Evolutionary conservation across 2,329 filamentous ascomycete genomes (phyloP).

Genomic region (Zymoseptoria ardabiliae): DNA sequence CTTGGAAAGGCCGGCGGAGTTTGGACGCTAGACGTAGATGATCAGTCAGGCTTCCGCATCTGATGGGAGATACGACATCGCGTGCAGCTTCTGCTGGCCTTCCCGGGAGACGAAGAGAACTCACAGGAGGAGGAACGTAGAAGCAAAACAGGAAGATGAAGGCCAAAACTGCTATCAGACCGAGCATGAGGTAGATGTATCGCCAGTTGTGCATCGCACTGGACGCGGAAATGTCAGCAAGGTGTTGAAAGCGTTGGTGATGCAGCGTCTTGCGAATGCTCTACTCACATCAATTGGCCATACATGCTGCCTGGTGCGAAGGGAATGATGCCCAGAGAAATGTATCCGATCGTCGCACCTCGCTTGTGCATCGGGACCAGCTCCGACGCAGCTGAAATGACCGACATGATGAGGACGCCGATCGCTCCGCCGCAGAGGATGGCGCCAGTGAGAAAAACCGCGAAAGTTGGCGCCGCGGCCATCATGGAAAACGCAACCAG

Average conservation of each 20-base stretch:
- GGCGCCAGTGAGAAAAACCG: conserved; percentile 6
- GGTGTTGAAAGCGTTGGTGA: neutral
- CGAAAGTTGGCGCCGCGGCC: conserved; percentile 11
- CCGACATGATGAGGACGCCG: conserved; percentile 9
- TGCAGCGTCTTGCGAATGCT: neutral
- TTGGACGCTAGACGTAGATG: no score
- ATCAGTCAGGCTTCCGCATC: no score
- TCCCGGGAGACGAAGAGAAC: no score
- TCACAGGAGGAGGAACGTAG: conserved; percentile 48
- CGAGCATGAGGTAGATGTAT: conserved; percentile 47
- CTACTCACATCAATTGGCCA: conserved; percentile 45
- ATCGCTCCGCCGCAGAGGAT: conserved; percentile 4
- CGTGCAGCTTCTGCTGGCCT: no score
- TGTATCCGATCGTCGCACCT: conserved; percentile 52
- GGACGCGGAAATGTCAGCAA: neutral
- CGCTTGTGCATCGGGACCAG: conserved; percentile 57
- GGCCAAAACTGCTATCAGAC: conserved; percentile 45
- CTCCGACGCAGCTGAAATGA: conserved; percentile 58
- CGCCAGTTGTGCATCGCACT: conserved; percentile 41
- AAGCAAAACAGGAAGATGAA: conserved; percentile 44
- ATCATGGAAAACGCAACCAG: conserved; percentile 11
- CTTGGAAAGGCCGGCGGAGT: conserved; percentile 31
- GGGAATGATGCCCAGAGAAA: conserved; percentile 54
- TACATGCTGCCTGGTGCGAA: conserved; percentile 55
- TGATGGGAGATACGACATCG: no score